Percentiles rank a stretch among this genome's conserved stretches.
Evolutionary conservation across 1,284 basidiomycete species (phyloP).

Genomic region (Papiliotrema flavescens): DNA sequence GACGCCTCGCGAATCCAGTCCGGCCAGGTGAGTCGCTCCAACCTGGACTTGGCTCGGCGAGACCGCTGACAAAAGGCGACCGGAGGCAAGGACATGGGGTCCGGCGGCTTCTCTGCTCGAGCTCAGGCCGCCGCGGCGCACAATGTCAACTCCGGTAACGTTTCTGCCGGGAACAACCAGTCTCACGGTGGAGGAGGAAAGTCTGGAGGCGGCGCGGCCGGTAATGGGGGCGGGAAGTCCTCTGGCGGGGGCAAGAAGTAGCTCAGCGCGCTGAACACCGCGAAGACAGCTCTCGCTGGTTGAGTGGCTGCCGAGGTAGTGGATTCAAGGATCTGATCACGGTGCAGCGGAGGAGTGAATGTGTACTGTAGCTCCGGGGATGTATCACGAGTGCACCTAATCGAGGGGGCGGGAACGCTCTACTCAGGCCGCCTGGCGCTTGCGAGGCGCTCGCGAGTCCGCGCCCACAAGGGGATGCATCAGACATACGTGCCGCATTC

Average conservation of each 20-base stretch:
- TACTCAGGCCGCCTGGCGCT: no score
- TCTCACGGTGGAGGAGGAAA: not conserved
- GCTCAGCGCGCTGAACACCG: no score
- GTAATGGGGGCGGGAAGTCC: not conserved
- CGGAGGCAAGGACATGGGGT: not conserved
- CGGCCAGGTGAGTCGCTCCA: not conserved
- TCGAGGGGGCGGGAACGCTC: no score
- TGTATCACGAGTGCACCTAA: no score
- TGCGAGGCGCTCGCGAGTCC: no score
- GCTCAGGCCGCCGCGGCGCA: not conserved
- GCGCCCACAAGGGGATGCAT: no score
- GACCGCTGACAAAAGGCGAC: not conserved
- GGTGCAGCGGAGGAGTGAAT: no score
- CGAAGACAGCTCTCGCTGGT: no score
- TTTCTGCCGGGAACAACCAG: not conserved
- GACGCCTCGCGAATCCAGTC: not conserved
- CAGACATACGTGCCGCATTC: no score
- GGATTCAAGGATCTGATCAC: no score
- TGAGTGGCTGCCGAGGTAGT: no score
- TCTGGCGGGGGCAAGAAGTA: not conserved
- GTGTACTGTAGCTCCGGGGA: no score
- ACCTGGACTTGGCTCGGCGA: not conserved
- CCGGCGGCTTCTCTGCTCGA: not conserved
- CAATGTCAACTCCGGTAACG: not conserved
- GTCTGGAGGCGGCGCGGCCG: not conserved